These are phyloP conservation scores for Tuber brumale DNA, from an alignment of 495 filamentous ascomycete genomes.

Conservation along the genomic window DNA sequence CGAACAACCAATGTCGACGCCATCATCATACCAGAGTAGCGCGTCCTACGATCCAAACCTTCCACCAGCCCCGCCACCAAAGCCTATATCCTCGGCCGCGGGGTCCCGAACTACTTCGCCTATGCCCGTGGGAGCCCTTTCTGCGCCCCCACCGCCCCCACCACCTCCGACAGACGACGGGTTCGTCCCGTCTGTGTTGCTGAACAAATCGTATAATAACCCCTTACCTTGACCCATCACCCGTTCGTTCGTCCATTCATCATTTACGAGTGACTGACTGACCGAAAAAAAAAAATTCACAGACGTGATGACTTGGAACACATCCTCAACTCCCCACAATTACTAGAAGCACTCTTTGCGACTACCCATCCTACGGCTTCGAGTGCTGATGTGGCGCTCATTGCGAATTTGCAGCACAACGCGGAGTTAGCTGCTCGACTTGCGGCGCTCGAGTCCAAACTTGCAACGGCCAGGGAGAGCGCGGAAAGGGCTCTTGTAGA, in stretches of 20 bases:
- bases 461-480: constrained; percentile 56
- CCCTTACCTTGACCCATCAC: constrained; percentile 1
- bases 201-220: constrained; percentile 66
- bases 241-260: neutral
- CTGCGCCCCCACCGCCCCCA: constrained; percentile 41
- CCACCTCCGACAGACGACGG: constrained; percentile 44
- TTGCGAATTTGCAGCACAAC: constrained; percentile 60
- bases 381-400: constrained; percentile 52
- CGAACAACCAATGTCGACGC: constrained; percentile 19
- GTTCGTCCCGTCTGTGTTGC: constrained; percentile 64
- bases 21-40: constrained; percentile 36
- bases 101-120: constrained; percentile 53
- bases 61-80: constrained; percentile 66
- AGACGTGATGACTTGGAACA: constrained; percentile 54
- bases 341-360: constrained; percentile 60
- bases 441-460: constrained; percentile 52
- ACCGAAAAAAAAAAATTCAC: constrained; percentile 2
- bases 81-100: constrained; percentile 61
- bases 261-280: neutral
- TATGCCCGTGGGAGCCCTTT: constrained; percentile 47
- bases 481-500: constrained; percentile 76
- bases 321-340: constrained; percentile 54
- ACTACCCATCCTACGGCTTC: constrained; percentile 60
- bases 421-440: constrained; percentile 59
- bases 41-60: constrained; percentile 48